Conservation (phyloP, 148 eudicot genomes). For the Simmondsia chinensis region DNA sequence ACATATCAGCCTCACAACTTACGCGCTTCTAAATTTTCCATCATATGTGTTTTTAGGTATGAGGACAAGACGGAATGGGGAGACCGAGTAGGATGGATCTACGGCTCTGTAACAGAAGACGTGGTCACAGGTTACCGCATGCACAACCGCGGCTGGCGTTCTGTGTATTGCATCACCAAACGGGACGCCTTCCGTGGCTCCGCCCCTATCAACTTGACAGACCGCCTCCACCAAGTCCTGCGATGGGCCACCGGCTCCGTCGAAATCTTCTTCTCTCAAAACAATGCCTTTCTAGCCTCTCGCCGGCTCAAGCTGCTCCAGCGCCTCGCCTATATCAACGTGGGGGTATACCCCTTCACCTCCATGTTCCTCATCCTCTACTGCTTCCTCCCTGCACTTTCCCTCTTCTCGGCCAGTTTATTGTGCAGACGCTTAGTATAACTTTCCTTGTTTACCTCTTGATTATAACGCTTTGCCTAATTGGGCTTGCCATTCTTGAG, state of each 20-base stretch:
- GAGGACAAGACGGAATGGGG: conserved; percentile 99
- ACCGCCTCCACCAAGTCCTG: conserved; percentile 90
- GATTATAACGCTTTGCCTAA: conserved; percentile 51
- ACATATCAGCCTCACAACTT: no score
- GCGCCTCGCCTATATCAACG: conserved; percentile 82
- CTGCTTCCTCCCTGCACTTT: conserved; percentile 92
- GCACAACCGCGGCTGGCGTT: conserved; percentile 97
- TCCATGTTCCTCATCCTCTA: conserved; percentile 66
- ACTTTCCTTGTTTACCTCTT: conserved; percentile 52
- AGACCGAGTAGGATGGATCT: conserved; percentile 92
- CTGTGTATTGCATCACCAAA: conserved; percentile 81
- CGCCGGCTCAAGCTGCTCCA: conserved; percentile 43
- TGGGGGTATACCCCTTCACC: conserved; percentile 86
- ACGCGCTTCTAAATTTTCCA: not conserved
- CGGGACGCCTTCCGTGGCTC: conserved; percentile 88
- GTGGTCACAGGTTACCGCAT: conserved; percentile 90
- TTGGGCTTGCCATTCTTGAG: conserved; percentile 63
- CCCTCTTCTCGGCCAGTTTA: conserved; percentile 87
- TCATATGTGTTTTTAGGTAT: conserved; percentile 57
- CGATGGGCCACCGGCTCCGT: conserved; percentile 97
- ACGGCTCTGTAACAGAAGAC: conserved; percentile 92
- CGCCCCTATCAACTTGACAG: conserved; percentile 86
- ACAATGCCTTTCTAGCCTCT: conserved; percentile 62
- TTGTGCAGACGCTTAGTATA: conserved; percentile 50
- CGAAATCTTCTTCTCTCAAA: conserved; percentile 83